These are phyloP conservation scores for Colletotrichum somersetense DNA, from an alignment of 2,329 filamentous ascomycete genomes.

Conservation along the genomic window DNA sequence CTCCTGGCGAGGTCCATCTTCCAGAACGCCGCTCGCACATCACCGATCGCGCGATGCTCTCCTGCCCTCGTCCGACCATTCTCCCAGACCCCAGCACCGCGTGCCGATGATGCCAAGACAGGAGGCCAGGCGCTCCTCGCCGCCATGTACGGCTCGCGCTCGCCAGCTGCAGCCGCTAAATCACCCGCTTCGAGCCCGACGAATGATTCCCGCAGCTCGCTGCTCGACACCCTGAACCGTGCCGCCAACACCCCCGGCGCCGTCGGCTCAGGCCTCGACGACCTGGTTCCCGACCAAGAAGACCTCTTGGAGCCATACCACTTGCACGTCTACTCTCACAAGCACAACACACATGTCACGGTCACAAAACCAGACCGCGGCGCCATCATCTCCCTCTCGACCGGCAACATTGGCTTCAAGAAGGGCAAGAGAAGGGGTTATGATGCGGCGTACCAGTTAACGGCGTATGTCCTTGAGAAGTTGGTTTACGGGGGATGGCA, in stretches of 20 bases:
- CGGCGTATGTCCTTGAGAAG: conserved; percentile 84
- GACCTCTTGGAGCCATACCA: conserved; percentile 76
- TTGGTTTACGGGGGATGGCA: conserved; percentile 86
- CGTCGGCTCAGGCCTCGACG: conserved; percentile 34
- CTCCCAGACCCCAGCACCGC: conserved; percentile 52
- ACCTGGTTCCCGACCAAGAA: conserved; percentile 49
- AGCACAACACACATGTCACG: conserved; percentile 96
- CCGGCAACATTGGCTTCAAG: conserved; percentile 91
- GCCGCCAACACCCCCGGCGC: conserved; percentile 32
- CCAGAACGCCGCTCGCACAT: conserved; percentile 45
- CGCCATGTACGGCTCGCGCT: conserved; percentile 40
- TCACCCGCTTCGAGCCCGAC: not conserved
- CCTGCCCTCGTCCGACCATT: conserved; percentile 51
- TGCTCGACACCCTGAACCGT: conserved; percentile 55
- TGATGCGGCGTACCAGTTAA: conserved; percentile 92
- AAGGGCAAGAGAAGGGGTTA: conserved; percentile 85
- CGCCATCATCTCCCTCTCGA: conserved; percentile 82
- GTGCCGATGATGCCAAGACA: conserved; percentile 45
- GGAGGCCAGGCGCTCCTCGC: conserved; percentile 41
- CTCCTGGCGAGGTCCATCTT: conserved; percentile 57
- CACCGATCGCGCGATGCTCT: conserved; percentile 42
- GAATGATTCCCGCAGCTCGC: conserved; percentile 53
- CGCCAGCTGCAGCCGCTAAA: not conserved
- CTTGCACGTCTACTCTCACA: conserved; percentile 86
- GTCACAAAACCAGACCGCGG: conserved; percentile 85